A percentile compares a stretch with the other conserved stretches of the same genome.
Evolutionary conservation across 2,329 filamentous ascomycete species (phyloP).

Genomic region (Lasiodiplodia sp.): DNA sequence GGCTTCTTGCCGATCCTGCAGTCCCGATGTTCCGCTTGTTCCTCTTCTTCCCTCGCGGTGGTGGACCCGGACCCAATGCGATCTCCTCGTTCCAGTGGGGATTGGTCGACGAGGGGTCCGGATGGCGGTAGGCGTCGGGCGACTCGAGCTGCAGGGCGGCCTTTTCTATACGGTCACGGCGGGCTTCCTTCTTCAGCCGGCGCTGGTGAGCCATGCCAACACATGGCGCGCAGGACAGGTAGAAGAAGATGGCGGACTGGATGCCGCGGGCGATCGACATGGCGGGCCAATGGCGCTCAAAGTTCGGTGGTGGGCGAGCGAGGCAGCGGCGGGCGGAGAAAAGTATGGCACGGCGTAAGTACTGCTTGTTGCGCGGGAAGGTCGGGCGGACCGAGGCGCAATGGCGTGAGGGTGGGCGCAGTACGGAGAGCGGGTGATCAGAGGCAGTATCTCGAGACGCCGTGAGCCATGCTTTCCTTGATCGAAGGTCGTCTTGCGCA

Average conservation of each 20-base stretch:
- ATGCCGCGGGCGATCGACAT: slow-evolving; percentile 58
- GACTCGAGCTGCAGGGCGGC: slow-evolving; percentile 71
- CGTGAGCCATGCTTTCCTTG: slow-evolving; percentile 21
- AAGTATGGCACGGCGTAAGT: slow-evolving; percentile 4
- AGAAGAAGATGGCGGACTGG: slow-evolving; percentile 80
- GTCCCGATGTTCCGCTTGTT: slow-evolving; percentile 68
- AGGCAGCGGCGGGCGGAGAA: neutral
- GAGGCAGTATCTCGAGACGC: neutral
- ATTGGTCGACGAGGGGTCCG: slow-evolving; percentile 84
- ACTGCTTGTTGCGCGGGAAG: neutral
- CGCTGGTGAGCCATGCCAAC: slow-evolving; percentile 72
- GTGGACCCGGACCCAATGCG: slow-evolving; percentile 76
- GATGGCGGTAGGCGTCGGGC: slow-evolving; percentile 78
- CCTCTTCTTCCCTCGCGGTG: slow-evolving; percentile 65
- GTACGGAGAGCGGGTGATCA: slow-evolving; percentile 5
- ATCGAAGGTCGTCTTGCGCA: slow-evolving; percentile 11
- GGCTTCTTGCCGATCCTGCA: slow-evolving; percentile 55
- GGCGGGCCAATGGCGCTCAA: slow-evolving; percentile 30
- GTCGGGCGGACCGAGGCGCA: slow-evolving; percentile 4
- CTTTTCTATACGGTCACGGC: slow-evolving; percentile 71
- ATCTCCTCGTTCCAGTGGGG: slow-evolving; percentile 91
- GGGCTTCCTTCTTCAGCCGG: slow-evolving; percentile 74
- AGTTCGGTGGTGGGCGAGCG: neutral
- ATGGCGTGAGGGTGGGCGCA: slow-evolving; percentile 12
- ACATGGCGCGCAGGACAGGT: slow-evolving; percentile 81